Evolutionary conservation across 2,329 filamentous ascomycete genomes (phyloP).

Genomic region (Ascochyta pisi): DNA sequence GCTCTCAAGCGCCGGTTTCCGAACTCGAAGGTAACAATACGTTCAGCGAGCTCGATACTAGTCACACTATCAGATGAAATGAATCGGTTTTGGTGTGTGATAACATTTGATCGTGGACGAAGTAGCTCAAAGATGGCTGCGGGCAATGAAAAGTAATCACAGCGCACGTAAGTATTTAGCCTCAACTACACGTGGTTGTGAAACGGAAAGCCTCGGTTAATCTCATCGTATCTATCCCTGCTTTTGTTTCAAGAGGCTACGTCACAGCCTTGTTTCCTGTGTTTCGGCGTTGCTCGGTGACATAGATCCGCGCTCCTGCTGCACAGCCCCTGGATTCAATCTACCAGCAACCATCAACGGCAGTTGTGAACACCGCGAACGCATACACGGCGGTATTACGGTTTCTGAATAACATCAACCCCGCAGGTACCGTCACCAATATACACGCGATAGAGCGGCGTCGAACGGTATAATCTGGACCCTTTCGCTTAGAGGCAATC

Average conservation of each 20-base stretch:
- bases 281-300: slow-evolving; percentile 4
- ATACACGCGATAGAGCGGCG: neutral
- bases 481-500: neutral
- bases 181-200: neutral
- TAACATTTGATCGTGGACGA: no score
- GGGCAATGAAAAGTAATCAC: neutral
- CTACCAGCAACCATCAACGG: slow-evolving; percentile 3
- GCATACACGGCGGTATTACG: slow-evolving; percentile 9
- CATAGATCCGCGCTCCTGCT: neutral
- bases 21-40: no score
- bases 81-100: no score
- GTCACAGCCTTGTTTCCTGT: neutral
- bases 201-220: slow-evolving; percentile 2
- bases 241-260: neutral
- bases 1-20: no score
- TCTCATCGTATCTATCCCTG: neutral
- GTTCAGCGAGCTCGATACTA: no score
- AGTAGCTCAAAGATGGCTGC: no score
- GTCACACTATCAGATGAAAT: no score
- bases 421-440: neutral
- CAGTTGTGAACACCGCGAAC: slow-evolving; percentile 4
- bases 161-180: neutral
- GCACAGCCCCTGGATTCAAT: slow-evolving; percentile 13
- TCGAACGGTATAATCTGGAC: neutral
- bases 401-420: neutral